Conservation (phyloP, 1,139 yeast genomes). For the Pichia norvegensis region DNA sequence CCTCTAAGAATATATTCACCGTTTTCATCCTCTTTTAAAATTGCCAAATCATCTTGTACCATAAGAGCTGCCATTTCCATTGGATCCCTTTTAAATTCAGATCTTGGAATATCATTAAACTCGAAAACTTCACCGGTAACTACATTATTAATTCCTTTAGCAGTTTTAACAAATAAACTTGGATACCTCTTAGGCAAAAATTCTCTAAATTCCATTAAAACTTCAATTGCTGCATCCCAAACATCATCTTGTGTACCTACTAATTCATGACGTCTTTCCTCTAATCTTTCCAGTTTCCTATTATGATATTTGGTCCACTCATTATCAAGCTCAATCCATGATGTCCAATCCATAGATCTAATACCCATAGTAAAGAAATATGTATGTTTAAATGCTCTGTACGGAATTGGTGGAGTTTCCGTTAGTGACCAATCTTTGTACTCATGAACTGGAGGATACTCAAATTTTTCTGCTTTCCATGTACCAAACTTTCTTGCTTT, state of each 20-base stretch:
- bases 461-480: conserved; percentile 48
- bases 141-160: conserved; percentile 42
- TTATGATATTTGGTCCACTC: conserved; percentile 52
- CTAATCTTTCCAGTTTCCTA: conserved; percentile 42
- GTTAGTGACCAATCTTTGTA: conserved; percentile 44
- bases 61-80: conserved; percentile 49
- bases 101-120: conserved; percentile 26
- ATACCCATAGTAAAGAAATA: conserved; percentile 59
- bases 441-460: conserved; percentile 42
- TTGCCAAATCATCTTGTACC: conserved; percentile 62
- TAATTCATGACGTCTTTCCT: conserved; percentile 39
- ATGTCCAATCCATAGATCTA: conserved; percentile 47
- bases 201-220: conserved; percentile 43
- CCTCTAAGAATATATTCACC: conserved; percentile 51
- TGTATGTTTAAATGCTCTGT: conserved; percentile 54
- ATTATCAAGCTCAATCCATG: conserved; percentile 61
- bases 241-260: conserved; percentile 49
- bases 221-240: conserved; percentile 48
- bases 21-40: conserved; percentile 51
- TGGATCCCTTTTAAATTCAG: conserved; percentile 42
- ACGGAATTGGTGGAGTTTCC: conserved; percentile 48
- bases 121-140: conserved; percentile 46
- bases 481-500: conserved; percentile 35
- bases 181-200: conserved; percentile 57
- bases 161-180: conserved; percentile 39